Evolutionary conservation across 129 eudicot species (phyloP).

Genomic region (Helichrysum umbraculigerum): DNA sequence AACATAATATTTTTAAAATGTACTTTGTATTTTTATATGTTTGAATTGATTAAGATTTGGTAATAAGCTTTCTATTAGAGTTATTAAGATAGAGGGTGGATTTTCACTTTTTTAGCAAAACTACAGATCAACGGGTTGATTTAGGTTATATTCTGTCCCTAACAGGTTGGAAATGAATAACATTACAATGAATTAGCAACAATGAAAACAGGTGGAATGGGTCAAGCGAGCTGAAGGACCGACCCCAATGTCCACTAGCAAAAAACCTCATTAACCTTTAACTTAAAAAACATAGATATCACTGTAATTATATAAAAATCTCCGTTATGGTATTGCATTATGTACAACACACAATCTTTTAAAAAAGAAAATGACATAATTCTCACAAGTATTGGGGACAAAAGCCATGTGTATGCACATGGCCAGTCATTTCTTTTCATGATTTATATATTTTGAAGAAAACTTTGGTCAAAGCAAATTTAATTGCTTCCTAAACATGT

Average conservation of each 20-base stretch:
- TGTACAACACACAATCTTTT: not conserved
- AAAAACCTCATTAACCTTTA: not conserved
- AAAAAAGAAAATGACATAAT: conserved; percentile 2
- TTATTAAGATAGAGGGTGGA: not conserved
- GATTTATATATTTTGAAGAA: not conserved
- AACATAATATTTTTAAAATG: not conserved
- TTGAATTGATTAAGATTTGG: not conserved
- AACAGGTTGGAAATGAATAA: not conserved
- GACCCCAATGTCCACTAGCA: not conserved
- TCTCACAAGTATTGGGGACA: conserved; percentile 20
- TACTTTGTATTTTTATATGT: not conserved
- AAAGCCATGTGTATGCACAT: conserved; percentile 31
- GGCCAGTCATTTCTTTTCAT: conserved; percentile 21
- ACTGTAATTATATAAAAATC: not conserved
- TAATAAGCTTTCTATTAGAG: not conserved
- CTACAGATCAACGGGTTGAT: not conserved
- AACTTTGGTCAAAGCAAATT: conserved; percentile 22
- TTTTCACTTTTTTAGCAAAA: too few species aligned
- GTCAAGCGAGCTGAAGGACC: not conserved
- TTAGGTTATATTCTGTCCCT: not conserved
- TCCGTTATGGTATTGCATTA: not conserved
- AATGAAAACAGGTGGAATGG: not conserved
- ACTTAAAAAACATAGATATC: too few species aligned
- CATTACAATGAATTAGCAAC: not conserved
- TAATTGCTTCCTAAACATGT: conserved; percentile 13